Evolutionary conservation across 1,284 basidiomycete species (phyloP), one percentile per base, ranked within the genome.

Genomic region (Xanthoconium separans): DNA sequence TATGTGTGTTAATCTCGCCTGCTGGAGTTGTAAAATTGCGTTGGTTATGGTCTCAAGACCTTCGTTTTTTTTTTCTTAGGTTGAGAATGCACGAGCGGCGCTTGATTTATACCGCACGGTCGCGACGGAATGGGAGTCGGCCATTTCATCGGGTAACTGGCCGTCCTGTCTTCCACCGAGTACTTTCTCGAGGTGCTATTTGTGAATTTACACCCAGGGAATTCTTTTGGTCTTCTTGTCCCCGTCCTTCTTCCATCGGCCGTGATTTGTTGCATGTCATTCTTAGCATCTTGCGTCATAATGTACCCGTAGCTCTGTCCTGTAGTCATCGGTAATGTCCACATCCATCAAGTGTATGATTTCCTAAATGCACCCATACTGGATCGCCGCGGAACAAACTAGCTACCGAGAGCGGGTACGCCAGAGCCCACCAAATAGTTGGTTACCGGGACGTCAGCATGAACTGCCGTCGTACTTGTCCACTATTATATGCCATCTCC

Each of bases 71-170:
- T 24, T 51, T 59, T 44, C 33, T 20, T 63, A 91, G 89, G 70
- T 87, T 36, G 89, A 92, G 70, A 90, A 89, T 63, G 85, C 87
- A 2, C 80, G 89, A 30, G 90, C 86, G 13, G 77, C 82, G 4
- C 70, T 91, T 57, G 90, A 92, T 64, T 72, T 92, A 27, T 92
- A 89, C 70, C 81, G 90, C 47, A 88, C 87, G 22, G 77, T 81
- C 55, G 75, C 79, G 4, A 68, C 73, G 18, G 80, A 84, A 51
- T 91, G 89, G 87, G 88, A 91, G 65, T 66, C 58, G n/a, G 73
- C 79, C 22, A 75, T 91, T 47, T 66, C 76, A 11, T 75, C 72
- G 31, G 81, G 80, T 13, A 80, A 83, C 55, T 92, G 89, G 89
- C 88, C 90, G 2, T 85, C 81, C 57, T 77, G 77, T 51, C 79